These are phyloP conservation scores for Schrenkiella parvula DNA, from an alignment of 345 rosid genomes.

Conservation along the genomic window DNA sequence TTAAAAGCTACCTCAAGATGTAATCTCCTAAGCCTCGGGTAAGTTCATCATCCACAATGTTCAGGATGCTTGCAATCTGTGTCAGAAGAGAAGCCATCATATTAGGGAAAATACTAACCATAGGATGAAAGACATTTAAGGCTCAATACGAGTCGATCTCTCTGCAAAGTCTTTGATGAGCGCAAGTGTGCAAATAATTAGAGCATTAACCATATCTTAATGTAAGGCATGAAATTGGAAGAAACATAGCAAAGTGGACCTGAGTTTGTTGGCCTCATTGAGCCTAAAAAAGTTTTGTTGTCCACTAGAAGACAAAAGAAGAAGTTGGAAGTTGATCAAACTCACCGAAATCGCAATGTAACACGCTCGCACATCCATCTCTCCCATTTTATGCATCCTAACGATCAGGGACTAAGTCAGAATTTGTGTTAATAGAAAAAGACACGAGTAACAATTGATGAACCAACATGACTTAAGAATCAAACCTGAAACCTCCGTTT, in stretches of 20 bases:
- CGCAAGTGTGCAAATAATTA: background rate
- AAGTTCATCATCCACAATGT: constrained; percentile 79
- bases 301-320: background rate
- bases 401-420: constrained; percentile 11
- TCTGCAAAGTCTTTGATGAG: background rate
- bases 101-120: constrained; percentile 1
- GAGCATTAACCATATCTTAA: background rate
- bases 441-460: background rate
- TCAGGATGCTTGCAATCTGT: constrained; percentile 83
- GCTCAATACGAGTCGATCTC: background rate
- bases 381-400: constrained; percentile 98
- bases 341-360: constrained; percentile 92
- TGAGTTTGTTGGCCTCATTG: background rate
- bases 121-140: background rate
- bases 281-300: background rate
- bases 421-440: background rate
- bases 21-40: constrained; percentile 69
- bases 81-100: constrained; percentile 2
- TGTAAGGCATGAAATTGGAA: background rate
- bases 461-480: constrained; percentile 3
- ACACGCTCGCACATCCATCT: constrained; percentile 94
- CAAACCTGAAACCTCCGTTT: constrained; percentile 83
- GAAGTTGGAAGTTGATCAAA: background rate
- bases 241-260: background rate
- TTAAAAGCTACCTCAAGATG: constrained; percentile 66